phyloP scores from a whole-genome alignment of 2,329 filamentous ascomycete genomes.

The Cladosporium velox region DNA sequence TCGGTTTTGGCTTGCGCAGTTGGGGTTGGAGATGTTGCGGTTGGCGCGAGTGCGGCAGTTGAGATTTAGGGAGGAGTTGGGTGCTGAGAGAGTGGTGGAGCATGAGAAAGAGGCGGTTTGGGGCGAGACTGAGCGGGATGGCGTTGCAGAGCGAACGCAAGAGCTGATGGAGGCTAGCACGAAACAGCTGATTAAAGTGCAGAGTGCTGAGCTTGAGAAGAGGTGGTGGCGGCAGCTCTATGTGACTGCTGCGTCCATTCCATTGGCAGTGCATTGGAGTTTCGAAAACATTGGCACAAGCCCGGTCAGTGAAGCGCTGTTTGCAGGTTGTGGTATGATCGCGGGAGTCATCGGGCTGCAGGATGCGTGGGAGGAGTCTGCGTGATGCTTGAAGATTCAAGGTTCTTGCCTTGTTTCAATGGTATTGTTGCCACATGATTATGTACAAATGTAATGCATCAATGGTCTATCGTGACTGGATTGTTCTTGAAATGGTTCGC shows the following conservation, averaged over 20 bases:
- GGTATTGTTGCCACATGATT: slow-evolving; percentile 13
- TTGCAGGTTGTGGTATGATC: slow-evolving; percentile 44
- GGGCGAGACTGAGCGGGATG: slow-evolving; percentile 41
- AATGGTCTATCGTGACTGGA: slow-evolving; percentile 7
- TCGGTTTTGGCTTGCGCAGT: slow-evolving; percentile 77
- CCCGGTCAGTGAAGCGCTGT: slow-evolving; percentile 56
- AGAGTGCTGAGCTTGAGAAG: slow-evolving; percentile 36
- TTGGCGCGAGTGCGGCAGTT: slow-evolving; percentile 53
- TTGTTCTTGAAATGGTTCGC: neutral
- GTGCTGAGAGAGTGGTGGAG: slow-evolving; percentile 43
- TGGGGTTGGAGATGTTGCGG: slow-evolving; percentile 72
- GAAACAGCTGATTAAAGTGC: slow-evolving; percentile 18
- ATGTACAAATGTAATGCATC: slow-evolving; percentile 19
- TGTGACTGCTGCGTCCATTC: slow-evolving; percentile 74
- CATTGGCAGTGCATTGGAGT: slow-evolving; percentile 83
- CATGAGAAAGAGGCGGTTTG: slow-evolving; percentile 40
- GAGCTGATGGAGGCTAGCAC: neutral
- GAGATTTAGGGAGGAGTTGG: slow-evolving; percentile 36
- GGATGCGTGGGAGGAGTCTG: slow-evolving; percentile 49
- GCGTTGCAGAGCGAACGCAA: slow-evolving; percentile 11
- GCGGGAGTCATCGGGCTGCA: slow-evolving; percentile 46
- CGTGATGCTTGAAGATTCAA: neutral
- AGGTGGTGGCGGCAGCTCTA: slow-evolving; percentile 67
- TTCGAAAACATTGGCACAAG: slow-evolving; percentile 64
- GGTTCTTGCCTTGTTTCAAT: neutral